Base-by-base conservation (phyloP, 108 stramenopile species). In the Schizochytrium sp. region DNA sequence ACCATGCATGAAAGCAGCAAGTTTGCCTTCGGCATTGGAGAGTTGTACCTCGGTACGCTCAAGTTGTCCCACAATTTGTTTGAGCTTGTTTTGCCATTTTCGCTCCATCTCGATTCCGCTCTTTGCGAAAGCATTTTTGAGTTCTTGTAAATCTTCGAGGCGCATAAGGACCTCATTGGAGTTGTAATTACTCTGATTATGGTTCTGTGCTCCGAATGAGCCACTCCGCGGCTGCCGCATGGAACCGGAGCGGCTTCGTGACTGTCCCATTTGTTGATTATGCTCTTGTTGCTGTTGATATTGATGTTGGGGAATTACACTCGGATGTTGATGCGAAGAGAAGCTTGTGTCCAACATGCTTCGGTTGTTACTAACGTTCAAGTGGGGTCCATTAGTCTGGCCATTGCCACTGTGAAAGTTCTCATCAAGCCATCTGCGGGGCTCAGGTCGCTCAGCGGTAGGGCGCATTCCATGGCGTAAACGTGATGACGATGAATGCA, bases 61-160 rank as follows among this genome's bases (percentile, higher is more conserved):
- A n/a, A 83, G 76, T 53, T 49, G 50, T 47, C 28, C 50, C 0
- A 50, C 76, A 40, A 83, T 83, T 10, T 13, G 50, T 40, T 83
- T 83, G 76, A 83, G 53, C 28, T 83, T 83, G 76, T 17, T 40
- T 47, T 40, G 76, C 76, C 76, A 83, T 40, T 83, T 83, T n/a
- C 53, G 50, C 28, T 83, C 76, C 53, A 83, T 83, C 55, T 83
- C 50, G 64, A 69, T 38, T 8, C 64, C 64, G 19, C 44, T 69
- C 28, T 69, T 69, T 8, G 64, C 44, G 64, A 69, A 69, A 7
- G 28, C 19, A 44, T 69, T 69, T 44, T 69, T 69, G 12, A 69
- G 64, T 38, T 69, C 64, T 15, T 69, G 64, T 0, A 69, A 44
- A 38, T 69, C 64, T 38, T 69, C 12, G 64, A 69, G 64, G 64